A percentile compares a stretch with the other conserved stretches of the same genome.
phyloP scores from a whole-genome alignment of 805 yeast genomes.

The Ogataea allantospora region DNA sequence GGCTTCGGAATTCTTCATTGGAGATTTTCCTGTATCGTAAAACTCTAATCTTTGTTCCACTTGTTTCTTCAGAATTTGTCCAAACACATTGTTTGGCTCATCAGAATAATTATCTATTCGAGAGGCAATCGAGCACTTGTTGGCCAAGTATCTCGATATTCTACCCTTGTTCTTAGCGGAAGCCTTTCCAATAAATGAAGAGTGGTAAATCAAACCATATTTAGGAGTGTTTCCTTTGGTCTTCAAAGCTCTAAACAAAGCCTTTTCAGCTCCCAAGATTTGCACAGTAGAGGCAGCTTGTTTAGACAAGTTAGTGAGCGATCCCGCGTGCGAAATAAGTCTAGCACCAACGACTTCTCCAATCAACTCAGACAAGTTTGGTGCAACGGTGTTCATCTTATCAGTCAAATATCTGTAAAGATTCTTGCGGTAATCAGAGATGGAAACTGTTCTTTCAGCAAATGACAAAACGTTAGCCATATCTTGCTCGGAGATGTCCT shows the following conservation, averaged over 20 bases:
- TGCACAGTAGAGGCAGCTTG: slow-evolving; percentile 99
- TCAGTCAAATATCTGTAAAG: slow-evolving; percentile 85
- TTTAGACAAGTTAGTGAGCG: slow-evolving; percentile 91
- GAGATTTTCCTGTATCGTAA: slow-evolving; percentile 94
- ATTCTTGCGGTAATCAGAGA: slow-evolving; percentile 85
- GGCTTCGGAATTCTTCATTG: slow-evolving; percentile 94
- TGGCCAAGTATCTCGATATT: slow-evolving; percentile 96
- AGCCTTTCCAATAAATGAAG: slow-evolving; percentile 92
- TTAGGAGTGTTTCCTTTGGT: slow-evolving; percentile 97
- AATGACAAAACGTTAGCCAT: slow-evolving; percentile 88
- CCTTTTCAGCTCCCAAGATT: slow-evolving; percentile 96
- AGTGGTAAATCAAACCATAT: slow-evolving; percentile 92
- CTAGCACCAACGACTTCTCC: slow-evolving; percentile 99
- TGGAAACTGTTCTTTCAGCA: slow-evolving; percentile 89
- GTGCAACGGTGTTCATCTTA: slow-evolving; percentile 97
- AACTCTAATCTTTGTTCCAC: slow-evolving; percentile 96
- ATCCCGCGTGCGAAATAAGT: slow-evolving; percentile 97
- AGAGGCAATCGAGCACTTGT: slow-evolving; percentile 98
- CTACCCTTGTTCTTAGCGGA: slow-evolving; percentile 97
- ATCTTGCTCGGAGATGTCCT: slow-evolving; percentile 92
- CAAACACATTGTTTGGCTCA: slow-evolving; percentile 87
- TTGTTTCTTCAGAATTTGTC: slow-evolving; percentile 88
- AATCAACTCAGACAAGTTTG: slow-evolving; percentile 91
- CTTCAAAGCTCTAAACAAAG: slow-evolving; percentile 91
- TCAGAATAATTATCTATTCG: slow-evolving; percentile 98